Evolutionary conservation across 1,284 basidiomycete species (phyloP).

Genomic region (Afroboletus lepidellus): DNA sequence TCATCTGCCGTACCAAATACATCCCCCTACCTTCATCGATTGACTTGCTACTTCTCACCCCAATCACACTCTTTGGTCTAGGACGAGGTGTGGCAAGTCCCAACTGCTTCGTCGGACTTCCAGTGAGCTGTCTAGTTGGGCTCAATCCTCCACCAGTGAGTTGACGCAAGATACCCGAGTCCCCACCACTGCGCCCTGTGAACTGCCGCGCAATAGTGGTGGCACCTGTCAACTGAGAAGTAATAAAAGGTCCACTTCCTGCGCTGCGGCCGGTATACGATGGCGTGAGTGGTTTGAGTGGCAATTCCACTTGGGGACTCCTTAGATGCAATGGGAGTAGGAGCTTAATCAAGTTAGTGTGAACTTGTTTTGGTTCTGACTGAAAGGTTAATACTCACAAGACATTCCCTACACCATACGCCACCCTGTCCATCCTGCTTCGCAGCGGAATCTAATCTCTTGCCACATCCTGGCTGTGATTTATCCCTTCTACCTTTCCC

Average conservation of each 20-base stretch:
- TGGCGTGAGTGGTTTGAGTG: conserved; percentile 43
- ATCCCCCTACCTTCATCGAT: conserved; percentile 63
- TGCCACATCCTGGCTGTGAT: conserved; percentile 72
- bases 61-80: conserved; percentile 64
- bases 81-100: conserved; percentile 38
- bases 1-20: conserved; percentile 69
- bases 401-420: conserved; percentile 81
- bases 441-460: conserved; percentile 79
- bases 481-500: conserved; percentile 45
- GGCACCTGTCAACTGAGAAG: conserved; percentile 60
- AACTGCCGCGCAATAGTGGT: conserved; percentile 75
- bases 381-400: conserved; percentile 46
- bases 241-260: conserved; percentile 35
- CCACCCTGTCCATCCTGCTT: conserved; percentile 66
- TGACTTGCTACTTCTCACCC: conserved; percentile 54
- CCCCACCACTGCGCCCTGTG: conserved; percentile 54
- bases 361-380: conserved; percentile 9
- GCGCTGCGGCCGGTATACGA: conserved; percentile 46
- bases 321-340: conserved; percentile 51
- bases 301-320: conserved; percentile 44
- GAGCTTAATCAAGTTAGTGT: conserved; percentile 42
- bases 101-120: conserved; percentile 60
- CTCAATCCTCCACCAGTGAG: conserved; percentile 65
- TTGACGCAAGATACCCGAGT: conserved; percentile 53
- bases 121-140: conserved; percentile 51